Percentiles rank a stretch among this genome's conserved stretches.
These are phyloP conservation scores for Fusarium chlamydosporum DNA, from an alignment of 2,329 filamentous ascomycete species.

Conservation along the genomic window DNA sequence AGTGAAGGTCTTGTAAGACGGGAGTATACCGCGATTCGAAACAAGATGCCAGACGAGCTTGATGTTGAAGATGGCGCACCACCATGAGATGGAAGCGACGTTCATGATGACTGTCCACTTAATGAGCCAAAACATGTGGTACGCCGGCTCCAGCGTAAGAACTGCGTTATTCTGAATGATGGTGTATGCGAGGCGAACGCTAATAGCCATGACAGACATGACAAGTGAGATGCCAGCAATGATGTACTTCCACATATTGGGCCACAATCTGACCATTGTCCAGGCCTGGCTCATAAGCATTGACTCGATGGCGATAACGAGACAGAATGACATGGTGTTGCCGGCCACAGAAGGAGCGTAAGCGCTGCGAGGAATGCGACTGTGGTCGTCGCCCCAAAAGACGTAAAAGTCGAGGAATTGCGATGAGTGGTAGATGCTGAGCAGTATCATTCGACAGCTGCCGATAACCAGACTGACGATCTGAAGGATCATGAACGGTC, in stretches of 20 bases:
- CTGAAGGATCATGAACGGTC: constrained; percentile 76
- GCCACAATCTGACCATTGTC: constrained; percentile 67
- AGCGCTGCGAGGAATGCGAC: constrained; percentile 59
- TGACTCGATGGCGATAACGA: constrained; percentile 62
- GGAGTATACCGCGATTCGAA: constrained; percentile 63
- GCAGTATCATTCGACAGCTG: constrained; percentile 70
- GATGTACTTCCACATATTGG: constrained; percentile 52
- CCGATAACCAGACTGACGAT: constrained; percentile 71
- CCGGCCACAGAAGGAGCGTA: constrained; percentile 57
- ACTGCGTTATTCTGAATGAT: constrained; percentile 56
- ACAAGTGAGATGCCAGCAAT: constrained; percentile 54
- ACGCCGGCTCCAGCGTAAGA: constrained; percentile 46
- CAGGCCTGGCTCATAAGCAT: constrained; percentile 68
- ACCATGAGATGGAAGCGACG: constrained; percentile 64
- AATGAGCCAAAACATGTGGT: constrained; percentile 56
- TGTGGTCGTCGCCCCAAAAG: constrained; percentile 68
- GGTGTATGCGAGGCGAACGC: constrained; percentile 54
- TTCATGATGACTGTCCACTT: constrained; percentile 58
- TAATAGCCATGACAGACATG: constrained; percentile 54
- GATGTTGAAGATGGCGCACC: constrained; percentile 68
- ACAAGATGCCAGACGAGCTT: constrained; percentile 65
- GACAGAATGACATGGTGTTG: constrained; percentile 60
- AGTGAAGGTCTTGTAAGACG: constrained; percentile 58
- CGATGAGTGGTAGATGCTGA: constrained; percentile 72
- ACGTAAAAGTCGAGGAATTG: constrained; percentile 73